phyloP scores from a whole-genome alignment of 2,329 filamentous ascomycete species.

The Leptographium procerum region DNA sequence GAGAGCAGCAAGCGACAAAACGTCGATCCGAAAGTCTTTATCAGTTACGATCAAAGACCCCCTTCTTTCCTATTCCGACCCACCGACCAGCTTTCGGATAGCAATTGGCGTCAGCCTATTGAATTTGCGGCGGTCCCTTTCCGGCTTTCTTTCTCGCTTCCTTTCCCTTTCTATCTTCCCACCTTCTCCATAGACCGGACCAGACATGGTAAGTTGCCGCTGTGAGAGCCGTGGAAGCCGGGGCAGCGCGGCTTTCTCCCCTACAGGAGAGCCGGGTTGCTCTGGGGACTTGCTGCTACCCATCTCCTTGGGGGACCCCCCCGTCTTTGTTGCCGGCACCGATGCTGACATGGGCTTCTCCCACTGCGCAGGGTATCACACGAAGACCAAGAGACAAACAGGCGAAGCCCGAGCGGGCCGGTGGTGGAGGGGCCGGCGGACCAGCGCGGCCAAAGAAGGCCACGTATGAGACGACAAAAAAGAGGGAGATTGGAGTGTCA shows the following conservation, averaged over 20 bases:
- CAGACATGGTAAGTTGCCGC: not conserved
- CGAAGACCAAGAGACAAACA: constrained; percentile 37
- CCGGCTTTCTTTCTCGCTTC: not conserved
- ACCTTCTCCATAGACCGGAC: not conserved
- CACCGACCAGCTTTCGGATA: not conserved
- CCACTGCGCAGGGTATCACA: constrained; percentile 31
- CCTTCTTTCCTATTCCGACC: not conserved
- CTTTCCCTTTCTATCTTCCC: not conserved
- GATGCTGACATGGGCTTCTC: not conserved
- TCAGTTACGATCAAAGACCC: not conserved
- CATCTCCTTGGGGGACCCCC: too few relatives aligned
- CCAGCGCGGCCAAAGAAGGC: constrained; percentile 78
- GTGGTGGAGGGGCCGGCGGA: constrained; percentile 24
- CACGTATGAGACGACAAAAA: constrained; percentile 90
- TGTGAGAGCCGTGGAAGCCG: not conserved
- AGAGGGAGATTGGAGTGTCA: constrained; percentile 98
- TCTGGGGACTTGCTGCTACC: too few relatives aligned
- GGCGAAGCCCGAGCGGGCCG: constrained; percentile 29
- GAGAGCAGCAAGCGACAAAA: not conserved
- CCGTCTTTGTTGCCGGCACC: constrained; percentile 14
- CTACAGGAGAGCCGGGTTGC: not conserved
- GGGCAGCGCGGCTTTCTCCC: not conserved
- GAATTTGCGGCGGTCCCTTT: not conserved
- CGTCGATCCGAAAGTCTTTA: not conserved
- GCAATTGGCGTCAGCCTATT: not conserved